Evolutionary conservation across 139 green algal genomes (phyloP), one percentile per base, ranked within the genome.

Genomic region (Chlamydomonas sp.): DNA sequence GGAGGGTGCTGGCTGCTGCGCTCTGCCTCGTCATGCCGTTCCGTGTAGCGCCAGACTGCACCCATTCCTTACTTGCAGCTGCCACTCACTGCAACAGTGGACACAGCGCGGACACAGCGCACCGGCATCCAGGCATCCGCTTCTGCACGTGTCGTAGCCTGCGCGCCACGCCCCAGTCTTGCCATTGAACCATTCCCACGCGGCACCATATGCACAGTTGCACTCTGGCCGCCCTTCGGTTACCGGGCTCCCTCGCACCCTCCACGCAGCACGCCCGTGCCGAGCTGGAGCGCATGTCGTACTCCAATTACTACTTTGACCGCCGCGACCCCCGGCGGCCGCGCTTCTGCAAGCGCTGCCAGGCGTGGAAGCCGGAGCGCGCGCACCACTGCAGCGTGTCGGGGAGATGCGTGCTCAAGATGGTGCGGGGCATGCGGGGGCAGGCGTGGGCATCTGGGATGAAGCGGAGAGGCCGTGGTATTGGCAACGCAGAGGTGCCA

Each of bases 371-470:
- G 90, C 97, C 97, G 15, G 91, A 96, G 76, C 93, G 97, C 1
- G 90, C 94, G 3, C 97, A 99, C 92, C 97, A 99, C 94, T 98
- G 96, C 94, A 97, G 91, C 86, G 94, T 99, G 68, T 95, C 91
- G 31, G 94, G 95, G 71, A 89, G 90, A 10, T 99, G 97, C 92
- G 95, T 99, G 57, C 94, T 99, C 10, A 95, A 95, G 80, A 99
- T 99, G 97, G 97, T 86, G 69, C 8, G 63, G 6, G 69, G 69
- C 31, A 31, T 5, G 5, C 17, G 69, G 69, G 69, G 20, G 71
- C 0, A 7, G 71, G 20, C 6, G 71, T 20, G 17, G 3, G n/a
- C n/a, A 14, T 12, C 4, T 16, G n/a, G 71, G 71, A 57, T 6
- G 2, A 15, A 8, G 71, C 14, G 71, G 31, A 49, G 31, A 49